Conservation (phyloP, 306 rosid genomes). For the Prunus davidiana region DNA sequence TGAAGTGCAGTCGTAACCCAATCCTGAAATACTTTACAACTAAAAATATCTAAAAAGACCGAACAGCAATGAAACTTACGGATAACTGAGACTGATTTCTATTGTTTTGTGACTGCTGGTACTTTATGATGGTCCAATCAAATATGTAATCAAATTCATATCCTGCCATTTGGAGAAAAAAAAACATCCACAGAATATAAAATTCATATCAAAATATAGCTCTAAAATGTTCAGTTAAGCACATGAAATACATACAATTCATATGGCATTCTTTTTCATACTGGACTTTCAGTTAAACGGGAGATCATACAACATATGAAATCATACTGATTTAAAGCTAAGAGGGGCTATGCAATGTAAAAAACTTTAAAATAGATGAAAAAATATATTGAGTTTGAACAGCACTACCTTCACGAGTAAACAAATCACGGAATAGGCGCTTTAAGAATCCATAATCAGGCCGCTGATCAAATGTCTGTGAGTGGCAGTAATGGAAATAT, state of each 20-base stretch:
- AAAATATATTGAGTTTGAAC: constrained; percentile 1
- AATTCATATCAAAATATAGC: not conserved
- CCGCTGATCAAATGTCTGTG: constrained; percentile 88
- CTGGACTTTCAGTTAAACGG: not conserved
- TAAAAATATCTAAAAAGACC: not conserved
- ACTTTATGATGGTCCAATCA: constrained; percentile 90
- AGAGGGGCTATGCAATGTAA: not conserved
- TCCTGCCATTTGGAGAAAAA: constrained; percentile 43
- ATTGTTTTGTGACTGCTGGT: constrained; percentile 81
- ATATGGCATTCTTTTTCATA: not conserved
- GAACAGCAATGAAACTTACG: constrained; percentile 46
- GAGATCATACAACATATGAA: not conserved
- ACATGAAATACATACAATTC: not conserved
- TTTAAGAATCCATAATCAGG: constrained; percentile 98
- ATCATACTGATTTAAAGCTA: not conserved
- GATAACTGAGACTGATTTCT: constrained; percentile 49
- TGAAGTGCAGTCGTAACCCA: constrained; percentile 23
- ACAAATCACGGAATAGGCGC: constrained; percentile 82
- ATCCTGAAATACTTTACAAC: constrained; percentile 5
- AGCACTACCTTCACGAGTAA: constrained; percentile 78
- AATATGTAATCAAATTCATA: constrained; percentile 80
- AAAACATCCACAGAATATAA: constrained; percentile 4
- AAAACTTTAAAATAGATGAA: not conserved
- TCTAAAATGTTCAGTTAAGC: not conserved
- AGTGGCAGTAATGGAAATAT: constrained; percentile 92